Percentiles rank a stretch among this genome's conserved stretches.
Evolutionary conservation across 345 rosid species (phyloP).

Genomic region (Mercurialis annua): DNA sequence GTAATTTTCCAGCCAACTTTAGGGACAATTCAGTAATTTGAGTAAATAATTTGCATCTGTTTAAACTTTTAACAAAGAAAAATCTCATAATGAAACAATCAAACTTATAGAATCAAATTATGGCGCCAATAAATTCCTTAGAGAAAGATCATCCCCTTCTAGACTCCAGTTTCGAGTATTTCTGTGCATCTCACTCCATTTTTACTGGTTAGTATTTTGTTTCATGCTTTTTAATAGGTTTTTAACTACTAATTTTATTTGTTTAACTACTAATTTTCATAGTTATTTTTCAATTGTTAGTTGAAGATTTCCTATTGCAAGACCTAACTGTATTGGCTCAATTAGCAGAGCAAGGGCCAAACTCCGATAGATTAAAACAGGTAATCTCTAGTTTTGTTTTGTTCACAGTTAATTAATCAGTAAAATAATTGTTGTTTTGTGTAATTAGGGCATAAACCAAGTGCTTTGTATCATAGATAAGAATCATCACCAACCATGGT

Average conservation of each 20-base stretch:
- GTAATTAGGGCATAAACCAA: conserved; percentile 45
- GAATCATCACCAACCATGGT: conserved; percentile 47
- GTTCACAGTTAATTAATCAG: neutral
- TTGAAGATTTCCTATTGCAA: conserved; percentile 56
- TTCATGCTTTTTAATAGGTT: neutral
- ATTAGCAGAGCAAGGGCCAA: conserved; percentile 35
- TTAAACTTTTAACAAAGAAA: too few species aligned
- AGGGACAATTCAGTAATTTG: too few species aligned
- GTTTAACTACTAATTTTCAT: neutral
- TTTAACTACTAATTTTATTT: neutral
- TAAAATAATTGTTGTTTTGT: conserved; percentile 1
- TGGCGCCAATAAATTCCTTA: conserved; percentile 60
- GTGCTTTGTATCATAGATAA: conserved; percentile 45
- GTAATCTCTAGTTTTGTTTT: conserved; percentile 16
- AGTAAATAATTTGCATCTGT: too few species aligned
- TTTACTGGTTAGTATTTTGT: conserved; percentile 37
- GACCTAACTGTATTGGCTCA: conserved; percentile 49
- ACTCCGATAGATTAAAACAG: conserved; percentile 47
- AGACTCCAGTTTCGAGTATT: conserved; percentile 49
- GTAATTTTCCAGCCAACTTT: too few species aligned
- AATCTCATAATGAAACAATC: too few species aligned
- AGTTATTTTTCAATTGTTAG: conserved; percentile 26
- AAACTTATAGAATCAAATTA: neutral
- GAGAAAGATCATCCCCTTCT: conserved; percentile 46
- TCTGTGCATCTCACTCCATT: conserved; percentile 61